Base-by-base conservation (phyloP, 2,329 filamentous ascomycete genomes). In the Boeremia exigua region DNA sequence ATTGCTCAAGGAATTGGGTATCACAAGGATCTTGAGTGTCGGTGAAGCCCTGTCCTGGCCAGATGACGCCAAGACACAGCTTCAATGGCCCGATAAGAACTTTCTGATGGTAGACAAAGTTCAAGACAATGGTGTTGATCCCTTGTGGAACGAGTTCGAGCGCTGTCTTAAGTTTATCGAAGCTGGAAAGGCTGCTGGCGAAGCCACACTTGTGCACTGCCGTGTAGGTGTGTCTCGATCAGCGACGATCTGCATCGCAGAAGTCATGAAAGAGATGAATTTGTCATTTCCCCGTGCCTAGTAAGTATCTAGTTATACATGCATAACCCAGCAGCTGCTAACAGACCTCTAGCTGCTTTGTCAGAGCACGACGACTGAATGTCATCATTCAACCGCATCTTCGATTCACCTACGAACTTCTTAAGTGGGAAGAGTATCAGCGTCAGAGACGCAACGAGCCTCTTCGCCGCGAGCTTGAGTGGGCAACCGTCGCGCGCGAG, bases 341-440 rank as follows among this genome's bases (percentile, higher is more conserved):
- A 70, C 52, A 12, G 2, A 11, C 8, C 8, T 25, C 10, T 37
- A 85, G 83, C 76, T 98, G 95, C 75, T 98, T 94, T 75, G 95
- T 99, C 33, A 88, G 95, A 29, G 95, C 95, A 17, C 86, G 95
- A 48, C 84, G 95, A 58, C 81, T 99, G 43, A 99, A 99, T 71
- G 95, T 99, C 48, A 99, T 99, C 61, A 98, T 99, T 61, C 95
- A 99, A 75, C 95, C 95, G 11, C 94, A 99, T 79, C 82, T 99
- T 52, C 86, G 92, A 55, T 99, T 99, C 77, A 90, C 90, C 64
- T 82, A 98, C 71, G 95, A 99, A 78, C 84, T 99, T 28, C 82
- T 99, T 46, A 96, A 96, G 75, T 98, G 94, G 92, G 95, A 99
- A 76, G 94, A 97, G 75, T 77, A 84, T 29, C 85, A 93, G 58